Conservation (phyloP, 192 early-diverging fungal species). For the Entomortierella chlamydospora region DNA sequence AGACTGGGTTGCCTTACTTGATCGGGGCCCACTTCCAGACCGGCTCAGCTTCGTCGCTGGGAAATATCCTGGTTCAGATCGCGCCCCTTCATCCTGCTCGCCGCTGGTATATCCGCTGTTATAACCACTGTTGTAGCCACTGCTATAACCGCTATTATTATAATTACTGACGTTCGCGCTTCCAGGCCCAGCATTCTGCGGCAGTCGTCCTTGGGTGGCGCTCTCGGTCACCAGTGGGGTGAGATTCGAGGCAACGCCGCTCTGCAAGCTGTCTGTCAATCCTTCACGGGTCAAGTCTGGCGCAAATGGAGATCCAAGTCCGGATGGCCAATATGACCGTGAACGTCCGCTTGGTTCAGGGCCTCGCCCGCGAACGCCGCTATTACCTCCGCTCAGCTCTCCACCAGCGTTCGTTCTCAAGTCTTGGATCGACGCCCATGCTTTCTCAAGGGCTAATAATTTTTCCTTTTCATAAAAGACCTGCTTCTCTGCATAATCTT, state of each 20-base stretch:
- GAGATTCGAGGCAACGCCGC: background rate
- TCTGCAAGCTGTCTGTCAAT: slow-evolving; percentile 2
- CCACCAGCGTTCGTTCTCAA: slow-evolving; percentile 12
- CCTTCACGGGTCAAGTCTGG: slow-evolving; percentile 13
- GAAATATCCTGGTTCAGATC: slow-evolving; percentile 28
- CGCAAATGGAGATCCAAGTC: slow-evolving; percentile 37
- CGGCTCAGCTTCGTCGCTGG: slow-evolving; percentile 44
- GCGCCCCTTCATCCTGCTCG: slow-evolving; percentile 41
- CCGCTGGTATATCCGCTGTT: slow-evolving; percentile 50
- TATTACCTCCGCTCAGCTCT: background rate
- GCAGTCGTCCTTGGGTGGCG: slow-evolving; percentile 22
- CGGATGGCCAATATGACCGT: slow-evolving; percentile 45
- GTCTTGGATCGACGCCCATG: slow-evolving; percentile 38
- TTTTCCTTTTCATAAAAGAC: slow-evolving; percentile 57
- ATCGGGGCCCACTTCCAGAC: slow-evolving; percentile 40
- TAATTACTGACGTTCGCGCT: background rate
- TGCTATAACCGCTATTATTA: slow-evolving; percentile 42
- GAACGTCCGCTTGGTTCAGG: slow-evolving; percentile 10
- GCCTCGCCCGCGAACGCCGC: background rate
- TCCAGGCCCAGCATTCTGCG: slow-evolving; percentile 34
- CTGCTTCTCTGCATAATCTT: slow-evolving; percentile 50
- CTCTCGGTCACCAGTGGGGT: background rate
- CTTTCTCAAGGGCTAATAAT: slow-evolving; percentile 55
- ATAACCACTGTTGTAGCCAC: slow-evolving; percentile 34
- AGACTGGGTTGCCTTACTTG: background rate